Base-by-base conservation (phyloP, 2,329 filamentous ascomycete genomes). In the Penicillium sp. region DNA sequence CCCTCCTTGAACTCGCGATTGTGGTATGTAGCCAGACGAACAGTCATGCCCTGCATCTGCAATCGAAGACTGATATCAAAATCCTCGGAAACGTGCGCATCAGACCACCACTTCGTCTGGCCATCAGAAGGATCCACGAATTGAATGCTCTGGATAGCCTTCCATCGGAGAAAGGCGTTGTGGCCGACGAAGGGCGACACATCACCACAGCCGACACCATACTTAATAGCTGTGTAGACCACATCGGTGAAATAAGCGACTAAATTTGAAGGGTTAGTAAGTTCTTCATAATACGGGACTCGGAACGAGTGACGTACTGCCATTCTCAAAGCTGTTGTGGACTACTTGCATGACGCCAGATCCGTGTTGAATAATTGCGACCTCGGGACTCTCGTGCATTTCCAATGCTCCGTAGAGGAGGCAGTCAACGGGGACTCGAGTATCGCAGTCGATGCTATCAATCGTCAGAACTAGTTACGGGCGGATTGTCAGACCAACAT, bases 261-360 rank as follows among this genome's bases (percentile, higher is more conserved):
- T 50, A n/a, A 18, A 11, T 16, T n/a, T 14, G 13, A 30, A 25
- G 10, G 25, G 16, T 40, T 1, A 20, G 45, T 22, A 13, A 40
- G 20, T 4, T 13, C 30, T 13, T 20, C 20, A 20, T 16, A 2
- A 42, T 10, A 3, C 6, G 16, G 5, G 28, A 18, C 7, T 22
- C 35, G n/a, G 25, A 35, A 36, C 13, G 13, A 16, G 22, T 2
- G 31, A 52, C 50, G 31, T 13, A 57, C 51, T 87, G 39, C 83
- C 85, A 59, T 86, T 87, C 70, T 92, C 88, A 61, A 91, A 91
- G 71, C 84, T 88, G 47, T 81, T 85, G 61, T 82, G 76, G 1
- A 84, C 82, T 9, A 91, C 85, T 59, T 90, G 85, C 87, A 91
- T 90, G 53, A 91, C 87, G 24, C 86, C 86, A 5, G 86, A 88